Percentiles rank a stretch among this genome's conserved stretches.
phyloP scores from a whole-genome alignment of 257 asterid genomes.

The Fraxinus cuspidata region DNA sequence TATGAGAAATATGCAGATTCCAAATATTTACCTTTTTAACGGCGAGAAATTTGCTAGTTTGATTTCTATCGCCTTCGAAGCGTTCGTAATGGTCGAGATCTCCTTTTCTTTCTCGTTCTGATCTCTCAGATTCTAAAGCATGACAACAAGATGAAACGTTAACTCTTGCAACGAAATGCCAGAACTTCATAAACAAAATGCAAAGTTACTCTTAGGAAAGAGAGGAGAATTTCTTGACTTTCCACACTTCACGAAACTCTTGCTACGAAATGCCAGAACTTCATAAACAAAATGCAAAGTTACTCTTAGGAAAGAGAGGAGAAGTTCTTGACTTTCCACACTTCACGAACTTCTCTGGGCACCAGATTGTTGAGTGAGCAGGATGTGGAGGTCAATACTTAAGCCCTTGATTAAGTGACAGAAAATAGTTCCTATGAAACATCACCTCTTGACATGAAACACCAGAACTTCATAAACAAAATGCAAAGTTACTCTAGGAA shows the following conservation, averaged over 20 bases:
- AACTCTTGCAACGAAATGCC: not conserved
- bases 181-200: conserved; percentile 22
- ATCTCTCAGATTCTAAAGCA: conserved; percentile 80
- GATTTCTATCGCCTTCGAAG: conserved; percentile 90
- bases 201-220: conserved; percentile 1
- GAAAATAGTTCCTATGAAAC: conserved; percentile 10
- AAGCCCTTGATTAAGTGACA: conserved; percentile 6
- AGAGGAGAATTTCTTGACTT: conserved; percentile 10
- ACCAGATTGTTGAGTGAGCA: not conserved
- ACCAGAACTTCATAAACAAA: conserved; percentile 16
- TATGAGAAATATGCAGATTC: not conserved
- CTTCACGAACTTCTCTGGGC: not conserved
- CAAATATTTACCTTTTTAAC: conserved; percentile 71
- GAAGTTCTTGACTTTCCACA: conserved; percentile 6
- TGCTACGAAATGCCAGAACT: not conserved
- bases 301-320: conserved; percentile 7
- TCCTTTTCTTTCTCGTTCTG: conserved; percentile 94
- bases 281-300: conserved; percentile 19
- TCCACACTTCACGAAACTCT: conserved; percentile 1
- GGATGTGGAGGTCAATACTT: conserved; percentile 4
- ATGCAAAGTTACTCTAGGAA: conserved; percentile 11
- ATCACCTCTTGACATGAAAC: conserved; percentile 15
- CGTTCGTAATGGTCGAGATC: conserved; percentile 98
- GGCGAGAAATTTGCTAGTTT: conserved; percentile 71
- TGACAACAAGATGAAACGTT: conserved; percentile 29